phyloP scores from a whole-genome alignment of 495 filamentous ascomycete species.

The Cercophora scortea region DNA sequence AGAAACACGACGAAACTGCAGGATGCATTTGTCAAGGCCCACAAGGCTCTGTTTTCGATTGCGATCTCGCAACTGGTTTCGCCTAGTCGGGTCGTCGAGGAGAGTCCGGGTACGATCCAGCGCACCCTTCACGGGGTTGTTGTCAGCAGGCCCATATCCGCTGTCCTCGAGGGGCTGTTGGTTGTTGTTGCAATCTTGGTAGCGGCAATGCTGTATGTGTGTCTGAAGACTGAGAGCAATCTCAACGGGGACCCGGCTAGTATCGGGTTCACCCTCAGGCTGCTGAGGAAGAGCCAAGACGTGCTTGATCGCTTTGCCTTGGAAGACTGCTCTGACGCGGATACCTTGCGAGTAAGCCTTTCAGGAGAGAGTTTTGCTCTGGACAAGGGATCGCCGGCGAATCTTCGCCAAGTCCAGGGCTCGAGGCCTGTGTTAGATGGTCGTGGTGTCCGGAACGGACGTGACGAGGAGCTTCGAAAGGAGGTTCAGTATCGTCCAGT shows the following conservation, averaged over 20 bases:
- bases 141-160: slow-evolving; percentile 28
- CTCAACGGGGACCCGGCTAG: not conserved
- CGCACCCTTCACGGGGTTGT: slow-evolving; percentile 26
- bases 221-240: not conserved
- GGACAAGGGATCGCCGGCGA: not conserved
- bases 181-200: slow-evolving; percentile 12
- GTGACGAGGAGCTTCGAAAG: not conserved
- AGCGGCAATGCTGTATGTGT: not conserved
- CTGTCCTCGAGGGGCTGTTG: slow-evolving; percentile 30
- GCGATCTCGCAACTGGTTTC: not conserved
- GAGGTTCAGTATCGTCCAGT: not conserved
- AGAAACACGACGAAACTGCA: not conserved
- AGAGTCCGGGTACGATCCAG: slow-evolving; percentile 2
- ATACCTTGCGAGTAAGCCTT: not conserved
- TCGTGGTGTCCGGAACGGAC: not conserved
- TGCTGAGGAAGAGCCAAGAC: not conserved
- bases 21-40: not conserved
- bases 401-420: not conserved
- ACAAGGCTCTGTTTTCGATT: not conserved
- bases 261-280: not conserved
- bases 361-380: not conserved
- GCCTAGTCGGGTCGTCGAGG: not conserved
- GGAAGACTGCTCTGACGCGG: not conserved
- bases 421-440: not conserved
- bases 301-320: not conserved